Evolutionary conservation across 176 grass and related monocot genomes (phyloP).

Genomic region (bread wheat (Triticum aestivum)): IWGSC_CS_RefSeq_v2.1 NC_057794.1:460304709-460305208

Average conservation of each 20-base stretch:
- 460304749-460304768: no score
- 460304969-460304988: not conserved
- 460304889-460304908: slow-evolving; percentile 37
- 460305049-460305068: slow-evolving; percentile 19
- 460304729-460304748: not conserved
- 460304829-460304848: not conserved
- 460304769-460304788: no score
- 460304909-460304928: slow-evolving; percentile 45
- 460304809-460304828: not conserved
- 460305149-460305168: slow-evolving; percentile 70
- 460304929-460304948: not conserved
- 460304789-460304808: not conserved
- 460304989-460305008: not conserved
- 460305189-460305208: slow-evolving; percentile 94
- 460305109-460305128: not conserved
- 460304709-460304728: not conserved
- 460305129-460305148: slow-evolving; percentile 68
- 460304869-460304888: slow-evolving; percentile 6
- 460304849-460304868: slow-evolving; percentile 21
- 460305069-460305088: slow-evolving; percentile 7
- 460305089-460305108: slow-evolving; percentile 15
- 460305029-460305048: slow-evolving; percentile 9
- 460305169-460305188: slow-evolving; percentile 69
- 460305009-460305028: not conserved
- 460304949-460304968: accelerated